Evolutionary conservation across 2,329 filamentous ascomycete species (phyloP).

Genomic region (Pezicula rhizophila): DNA sequence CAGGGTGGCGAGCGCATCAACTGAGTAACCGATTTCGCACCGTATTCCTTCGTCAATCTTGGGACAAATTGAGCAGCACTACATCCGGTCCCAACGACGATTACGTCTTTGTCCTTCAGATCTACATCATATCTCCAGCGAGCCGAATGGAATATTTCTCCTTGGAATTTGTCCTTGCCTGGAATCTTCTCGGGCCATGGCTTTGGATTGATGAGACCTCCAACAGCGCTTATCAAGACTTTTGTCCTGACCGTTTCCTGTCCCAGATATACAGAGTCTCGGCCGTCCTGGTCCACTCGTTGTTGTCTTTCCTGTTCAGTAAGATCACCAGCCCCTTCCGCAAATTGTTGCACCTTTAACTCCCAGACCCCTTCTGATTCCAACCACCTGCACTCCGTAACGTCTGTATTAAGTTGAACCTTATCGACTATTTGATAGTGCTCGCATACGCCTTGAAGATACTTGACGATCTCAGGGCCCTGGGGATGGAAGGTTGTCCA

Average conservation of each 20-base stretch:
- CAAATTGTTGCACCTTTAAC: slow-evolving; percentile 42
- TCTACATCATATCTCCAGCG: slow-evolving; percentile 48
- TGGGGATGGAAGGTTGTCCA: slow-evolving; percentile 44
- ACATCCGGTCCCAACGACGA: slow-evolving; percentile 53
- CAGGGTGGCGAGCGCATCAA: slow-evolving; percentile 53
- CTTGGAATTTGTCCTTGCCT: slow-evolving; percentile 47
- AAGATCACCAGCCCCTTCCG: slow-evolving; percentile 48
- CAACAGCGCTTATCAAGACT: slow-evolving; percentile 48
- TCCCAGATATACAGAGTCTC: slow-evolving; percentile 39
- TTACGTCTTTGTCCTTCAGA: slow-evolving; percentile 46
- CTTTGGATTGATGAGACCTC: slow-evolving; percentile 49
- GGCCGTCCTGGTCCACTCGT: slow-evolving; percentile 37
- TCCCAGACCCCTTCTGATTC: slow-evolving; percentile 49
- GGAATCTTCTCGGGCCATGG: slow-evolving; percentile 42
- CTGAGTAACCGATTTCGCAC: slow-evolving; percentile 50
- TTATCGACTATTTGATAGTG: slow-evolving; percentile 48
- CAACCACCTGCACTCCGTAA: slow-evolving; percentile 45
- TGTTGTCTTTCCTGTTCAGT: slow-evolving; percentile 38
- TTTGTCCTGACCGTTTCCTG: slow-evolving; percentile 47
- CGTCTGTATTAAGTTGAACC: slow-evolving; percentile 51
- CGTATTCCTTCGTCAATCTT: slow-evolving; percentile 34
- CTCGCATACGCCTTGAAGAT: slow-evolving; percentile 46
- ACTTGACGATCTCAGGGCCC: slow-evolving; percentile 43
- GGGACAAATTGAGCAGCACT: slow-evolving; percentile 52
- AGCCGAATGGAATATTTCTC: slow-evolving; percentile 51